phyloP scores from a whole-genome alignment of 2,329 filamentous ascomycete species.

The Aspergillus pseudonomiae region DNA sequence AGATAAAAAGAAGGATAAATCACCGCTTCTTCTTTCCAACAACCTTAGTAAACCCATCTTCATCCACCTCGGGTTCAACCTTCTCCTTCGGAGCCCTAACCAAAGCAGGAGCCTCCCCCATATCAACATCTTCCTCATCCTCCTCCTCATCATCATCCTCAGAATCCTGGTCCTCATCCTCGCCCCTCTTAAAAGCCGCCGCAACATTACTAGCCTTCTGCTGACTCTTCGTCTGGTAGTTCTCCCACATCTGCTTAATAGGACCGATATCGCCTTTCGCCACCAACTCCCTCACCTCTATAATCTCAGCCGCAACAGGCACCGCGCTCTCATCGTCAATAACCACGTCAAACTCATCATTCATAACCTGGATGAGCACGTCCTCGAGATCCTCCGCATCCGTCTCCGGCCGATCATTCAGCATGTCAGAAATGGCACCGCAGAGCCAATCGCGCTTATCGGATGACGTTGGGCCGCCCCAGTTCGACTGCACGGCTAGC shows the following conservation, averaged over 20 bases:
- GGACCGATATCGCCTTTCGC: conserved; percentile 66
- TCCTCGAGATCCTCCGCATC: conserved; percentile 81
- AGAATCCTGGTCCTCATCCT: conserved; percentile 57
- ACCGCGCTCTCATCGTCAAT: conserved; percentile 86
- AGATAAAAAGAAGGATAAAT: conserved; percentile 14
- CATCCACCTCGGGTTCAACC: conserved; percentile 71
- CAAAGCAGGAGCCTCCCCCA: conserved; percentile 69
- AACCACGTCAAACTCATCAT: conserved; percentile 92
- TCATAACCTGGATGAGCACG: conserved; percentile 85
- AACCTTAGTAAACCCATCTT: conserved; percentile 80
- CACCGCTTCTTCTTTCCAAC: conserved; percentile 66
- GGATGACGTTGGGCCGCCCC: conserved; percentile 79
- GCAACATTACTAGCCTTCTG: conserved; percentile 37
- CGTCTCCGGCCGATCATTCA: conserved; percentile 63
- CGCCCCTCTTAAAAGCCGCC: conserved; percentile 39
- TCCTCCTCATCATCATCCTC: conserved; percentile 64
- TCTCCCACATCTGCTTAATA: conserved; percentile 63
- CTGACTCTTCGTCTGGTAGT: conserved; percentile 42
- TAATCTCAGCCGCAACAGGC: conserved; percentile 72
- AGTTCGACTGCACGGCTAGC: conserved; percentile 81
- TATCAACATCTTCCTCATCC: conserved; percentile 61
- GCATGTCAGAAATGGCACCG: conserved; percentile 80
- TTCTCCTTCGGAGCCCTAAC: conserved; percentile 64
- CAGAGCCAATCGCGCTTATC: conserved; percentile 98
- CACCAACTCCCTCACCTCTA: conserved; percentile 67